Evolutionary conservation across 139 green algal species (phyloP).

Genomic region (Closterium sp.): DNA sequence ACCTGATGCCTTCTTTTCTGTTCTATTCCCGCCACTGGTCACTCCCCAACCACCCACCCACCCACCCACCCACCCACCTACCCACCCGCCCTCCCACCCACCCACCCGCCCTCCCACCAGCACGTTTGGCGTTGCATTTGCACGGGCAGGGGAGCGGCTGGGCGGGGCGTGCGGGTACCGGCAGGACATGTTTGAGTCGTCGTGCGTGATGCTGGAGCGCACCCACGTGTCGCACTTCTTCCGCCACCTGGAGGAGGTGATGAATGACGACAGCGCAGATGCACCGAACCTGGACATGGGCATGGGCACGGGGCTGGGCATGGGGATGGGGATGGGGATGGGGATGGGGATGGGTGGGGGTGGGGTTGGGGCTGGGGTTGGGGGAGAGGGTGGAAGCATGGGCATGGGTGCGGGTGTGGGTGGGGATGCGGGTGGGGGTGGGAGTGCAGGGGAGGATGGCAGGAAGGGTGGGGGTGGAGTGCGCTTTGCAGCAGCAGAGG

Average conservation of each 20-base stretch:
- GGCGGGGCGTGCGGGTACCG: background rate
- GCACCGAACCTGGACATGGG: background rate
- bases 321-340: background rate
- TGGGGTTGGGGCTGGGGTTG: background rate
- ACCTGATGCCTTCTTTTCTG: background rate
- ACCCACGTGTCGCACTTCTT: conserved; percentile 22
- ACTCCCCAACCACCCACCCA: too few species aligned
- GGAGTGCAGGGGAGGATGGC: background rate
- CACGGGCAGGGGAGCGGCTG: conserved; percentile 7
- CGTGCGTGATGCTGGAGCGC: conserved; percentile 12
- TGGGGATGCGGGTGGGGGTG: background rate
- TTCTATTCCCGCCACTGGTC: background rate
- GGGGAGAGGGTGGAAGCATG: background rate
- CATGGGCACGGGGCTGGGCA: background rate
- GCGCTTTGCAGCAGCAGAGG: background rate
- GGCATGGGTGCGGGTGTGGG: too few species aligned
- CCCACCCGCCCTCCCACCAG: background rate
- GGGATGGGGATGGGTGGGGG: too few species aligned
- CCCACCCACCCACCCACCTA: background rate
- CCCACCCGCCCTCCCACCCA: background rate
- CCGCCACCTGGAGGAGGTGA: background rate
- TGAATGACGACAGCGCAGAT: conserved; percentile 8
- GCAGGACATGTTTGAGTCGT: conserved; percentile 34
- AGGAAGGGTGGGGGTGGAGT: background rate
- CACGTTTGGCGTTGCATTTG: conserved; percentile 26